A percentile compares a stretch with the other conserved stretches of the same genome.
Conservation (phyloP, 2,329 filamentous ascomycete genomes). For the Fusarium tanahbumbuense region DNA sequence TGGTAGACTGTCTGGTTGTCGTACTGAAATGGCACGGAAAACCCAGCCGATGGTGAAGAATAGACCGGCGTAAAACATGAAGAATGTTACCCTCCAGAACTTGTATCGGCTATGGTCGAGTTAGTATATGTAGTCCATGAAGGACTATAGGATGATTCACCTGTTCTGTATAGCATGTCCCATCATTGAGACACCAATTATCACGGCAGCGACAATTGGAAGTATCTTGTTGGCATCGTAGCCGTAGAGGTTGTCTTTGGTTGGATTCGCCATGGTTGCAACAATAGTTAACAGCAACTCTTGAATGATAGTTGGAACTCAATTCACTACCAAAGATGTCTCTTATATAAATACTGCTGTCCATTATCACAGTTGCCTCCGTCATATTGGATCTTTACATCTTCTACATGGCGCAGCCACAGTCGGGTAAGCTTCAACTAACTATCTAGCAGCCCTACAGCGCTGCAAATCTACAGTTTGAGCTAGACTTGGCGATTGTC, state of each 20-base stretch:
- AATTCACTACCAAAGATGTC: not conserved
- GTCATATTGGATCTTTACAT: too few species aligned
- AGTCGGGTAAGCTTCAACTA: not conserved
- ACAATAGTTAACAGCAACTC: too few species aligned
- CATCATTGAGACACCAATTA: slow-evolving; percentile 32
- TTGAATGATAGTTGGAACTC: not conserved
- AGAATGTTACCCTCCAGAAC: slow-evolving; percentile 45
- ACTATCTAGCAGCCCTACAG: slow-evolving; percentile 28
- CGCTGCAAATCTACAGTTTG: slow-evolving; percentile 30
- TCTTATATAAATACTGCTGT: not conserved
- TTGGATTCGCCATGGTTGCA: slow-evolving; percentile 28
- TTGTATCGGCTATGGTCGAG: slow-evolving; percentile 28
- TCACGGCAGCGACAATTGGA: slow-evolving; percentile 34
- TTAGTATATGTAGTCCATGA: not conserved
- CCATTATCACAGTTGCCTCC: not conserved
- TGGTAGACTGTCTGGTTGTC: slow-evolving; percentile 34
- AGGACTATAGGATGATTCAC: not conserved
- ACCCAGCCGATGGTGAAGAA: slow-evolving; percentile 42
- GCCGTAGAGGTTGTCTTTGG: slow-evolving; percentile 40
- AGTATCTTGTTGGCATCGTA: slow-evolving; percentile 44
- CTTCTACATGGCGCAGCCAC: slow-evolving; percentile 23
- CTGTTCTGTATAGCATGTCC: slow-evolving; percentile 38
- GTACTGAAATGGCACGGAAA: slow-evolving; percentile 36
- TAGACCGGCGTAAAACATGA: slow-evolving; percentile 44
- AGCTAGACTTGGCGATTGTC: slow-evolving; percentile 15